Conservation (phyloP, 495 filamentous ascomycete species). For the Friedmanniomyces simplex region DNA sequence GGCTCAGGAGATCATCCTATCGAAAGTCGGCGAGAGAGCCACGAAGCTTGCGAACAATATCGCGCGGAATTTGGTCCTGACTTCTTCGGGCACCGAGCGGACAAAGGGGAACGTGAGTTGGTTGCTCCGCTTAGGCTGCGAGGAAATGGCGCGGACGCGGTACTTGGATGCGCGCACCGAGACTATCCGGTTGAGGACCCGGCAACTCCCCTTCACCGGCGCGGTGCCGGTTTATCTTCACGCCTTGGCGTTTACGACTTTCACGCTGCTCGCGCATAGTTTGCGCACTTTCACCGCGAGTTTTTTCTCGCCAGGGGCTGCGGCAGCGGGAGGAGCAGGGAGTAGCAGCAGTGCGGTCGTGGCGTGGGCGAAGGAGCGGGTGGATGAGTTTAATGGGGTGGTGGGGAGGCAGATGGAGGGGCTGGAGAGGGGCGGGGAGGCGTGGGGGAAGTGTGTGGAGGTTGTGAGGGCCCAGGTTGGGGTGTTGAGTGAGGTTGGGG, state of each 20-base stretch:
- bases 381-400: constrained; percentile 79
- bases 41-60: constrained; percentile 64
- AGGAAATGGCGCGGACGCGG: constrained; percentile 76
- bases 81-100: constrained; percentile 57
- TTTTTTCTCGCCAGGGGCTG: constrained; percentile 45
- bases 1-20: constrained; percentile 77
- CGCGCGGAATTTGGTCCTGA: constrained; percentile 61
- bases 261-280: constrained; percentile 40
- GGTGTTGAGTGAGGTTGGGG: constrained; percentile 71
- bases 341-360: constrained; percentile 61
- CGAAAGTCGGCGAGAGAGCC: constrained; percentile 81
- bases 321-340: no score
- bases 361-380: constrained; percentile 88
- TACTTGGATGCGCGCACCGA: constrained; percentile 57
- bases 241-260: constrained; percentile 93
- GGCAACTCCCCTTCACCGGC: constrained; percentile 79
- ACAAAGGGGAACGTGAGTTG: constrained; percentile 68
- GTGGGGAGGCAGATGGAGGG: constrained; percentile 75
- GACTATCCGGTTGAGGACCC: constrained; percentile 66
- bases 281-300: constrained; percentile 29
- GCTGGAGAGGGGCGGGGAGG: constrained; percentile 53
- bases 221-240: constrained; percentile 86
- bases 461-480: constrained; percentile 68
- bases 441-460: constrained; percentile 76
- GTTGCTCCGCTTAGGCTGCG: constrained; percentile 77